phyloP scores from a whole-genome alignment of 2,329 filamentous ascomycete genomes.

The Elsinoe perseae region DNA sequence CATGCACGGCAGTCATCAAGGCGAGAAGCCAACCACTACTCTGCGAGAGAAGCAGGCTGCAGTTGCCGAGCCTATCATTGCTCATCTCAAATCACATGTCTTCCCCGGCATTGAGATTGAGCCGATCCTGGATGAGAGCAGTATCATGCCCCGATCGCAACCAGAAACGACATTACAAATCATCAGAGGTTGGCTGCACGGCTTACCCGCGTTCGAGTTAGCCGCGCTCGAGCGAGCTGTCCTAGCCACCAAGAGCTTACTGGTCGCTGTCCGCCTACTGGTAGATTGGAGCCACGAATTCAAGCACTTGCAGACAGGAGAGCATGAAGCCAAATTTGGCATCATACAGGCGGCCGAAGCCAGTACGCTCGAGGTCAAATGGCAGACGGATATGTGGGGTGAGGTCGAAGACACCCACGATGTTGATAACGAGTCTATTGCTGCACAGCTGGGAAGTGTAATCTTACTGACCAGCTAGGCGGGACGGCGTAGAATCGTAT shows the following conservation, averaged over 20 bases:
- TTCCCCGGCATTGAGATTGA: conserved; percentile 77
- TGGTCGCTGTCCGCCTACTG: conserved; percentile 68
- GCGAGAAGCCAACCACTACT: conserved; percentile 37
- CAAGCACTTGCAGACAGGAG: conserved; percentile 41
- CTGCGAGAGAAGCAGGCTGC: conserved; percentile 66
- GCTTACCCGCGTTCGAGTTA: conserved; percentile 69
- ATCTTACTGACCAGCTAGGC: conserved; percentile 51
- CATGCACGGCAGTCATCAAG: conserved; percentile 32
- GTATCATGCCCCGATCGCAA: conserved; percentile 70
- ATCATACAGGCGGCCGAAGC: conserved; percentile 74
- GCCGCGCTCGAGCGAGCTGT: conserved; percentile 78
- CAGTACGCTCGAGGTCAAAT: conserved; percentile 75
- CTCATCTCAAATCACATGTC: conserved; percentile 61
- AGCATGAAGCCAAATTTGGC: conserved; percentile 50
- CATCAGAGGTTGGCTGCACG: conserved; percentile 67
- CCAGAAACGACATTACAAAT: conserved; percentile 65
- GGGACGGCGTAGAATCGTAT: too few species aligned
- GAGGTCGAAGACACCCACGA: conserved; percentile 98
- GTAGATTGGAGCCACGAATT: conserved; percentile 81
- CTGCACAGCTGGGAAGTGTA: conserved; percentile 79
- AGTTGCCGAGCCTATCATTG: conserved; percentile 62
- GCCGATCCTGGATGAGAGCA: conserved; percentile 71
- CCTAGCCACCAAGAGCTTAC: conserved; percentile 77
- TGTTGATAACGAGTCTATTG: conserved; percentile 83
- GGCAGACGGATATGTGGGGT: conserved; percentile 87